phyloP scores from a whole-genome alignment of 108 stramenopile genomes.

The Stephanodiscus minutulus region DNA sequence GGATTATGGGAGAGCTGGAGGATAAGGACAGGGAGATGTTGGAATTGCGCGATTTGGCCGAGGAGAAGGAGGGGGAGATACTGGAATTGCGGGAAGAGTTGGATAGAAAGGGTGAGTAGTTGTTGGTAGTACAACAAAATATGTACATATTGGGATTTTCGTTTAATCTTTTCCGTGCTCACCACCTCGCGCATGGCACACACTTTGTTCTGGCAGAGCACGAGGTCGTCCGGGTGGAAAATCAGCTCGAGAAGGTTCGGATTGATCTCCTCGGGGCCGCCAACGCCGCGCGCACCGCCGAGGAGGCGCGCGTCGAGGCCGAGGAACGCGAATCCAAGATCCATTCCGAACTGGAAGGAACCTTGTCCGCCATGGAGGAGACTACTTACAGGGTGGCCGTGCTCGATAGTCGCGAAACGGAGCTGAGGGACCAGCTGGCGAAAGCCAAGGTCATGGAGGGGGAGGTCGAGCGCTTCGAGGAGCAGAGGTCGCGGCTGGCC shows the following conservation, averaged over 20 bases:
- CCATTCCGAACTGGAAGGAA: conserved; percentile 26
- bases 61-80: conserved; percentile 39
- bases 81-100: conserved; percentile 19
- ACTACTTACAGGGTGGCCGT: conserved; percentile 17
- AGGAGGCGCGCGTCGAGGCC: conserved; percentile 45
- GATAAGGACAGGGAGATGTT: conserved; percentile 36
- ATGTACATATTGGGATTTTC: neutral
- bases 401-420: conserved; percentile 26
- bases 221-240: conserved; percentile 38
- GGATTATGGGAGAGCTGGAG: conserved; percentile 20
- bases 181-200: neutral
- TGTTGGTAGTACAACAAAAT: too few species aligned
- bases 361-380: conserved; percentile 20
- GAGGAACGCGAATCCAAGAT: conserved; percentile 20
- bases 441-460: conserved; percentile 1
- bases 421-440: conserved; percentile 16
- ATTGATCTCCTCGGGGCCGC: conserved; percentile 48
- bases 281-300: conserved; percentile 38
- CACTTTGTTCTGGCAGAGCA: conserved; percentile 23
- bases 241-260: conserved; percentile 44
- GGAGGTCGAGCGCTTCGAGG: conserved; percentile 10
- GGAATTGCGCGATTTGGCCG: conserved; percentile 11
- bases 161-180: neutral
- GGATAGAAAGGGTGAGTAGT: conserved; percentile 23
- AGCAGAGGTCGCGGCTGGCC: conserved; percentile 22